Evolutionary conservation across 306 rosid species (phyloP).

Genomic region (Begonia loranthoides): DNA sequence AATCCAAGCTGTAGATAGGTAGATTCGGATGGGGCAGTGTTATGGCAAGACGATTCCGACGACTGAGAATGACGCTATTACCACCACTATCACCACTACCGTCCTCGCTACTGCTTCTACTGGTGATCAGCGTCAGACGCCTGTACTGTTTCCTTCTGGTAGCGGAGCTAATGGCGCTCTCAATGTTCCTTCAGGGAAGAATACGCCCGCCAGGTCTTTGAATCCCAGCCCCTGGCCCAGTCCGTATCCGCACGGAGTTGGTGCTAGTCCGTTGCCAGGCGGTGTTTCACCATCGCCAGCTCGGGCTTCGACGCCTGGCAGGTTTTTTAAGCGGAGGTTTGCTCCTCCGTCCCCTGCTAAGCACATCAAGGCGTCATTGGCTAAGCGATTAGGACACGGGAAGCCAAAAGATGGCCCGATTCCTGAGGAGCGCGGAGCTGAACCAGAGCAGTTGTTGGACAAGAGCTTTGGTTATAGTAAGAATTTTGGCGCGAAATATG

Average conservation of each 20-base stretch:
- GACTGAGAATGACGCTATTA: slow-evolving; percentile 16
- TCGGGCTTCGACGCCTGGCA: slow-evolving; percentile 74
- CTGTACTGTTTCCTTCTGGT: slow-evolving; percentile 13
- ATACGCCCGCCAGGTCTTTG: slow-evolving; percentile 53
- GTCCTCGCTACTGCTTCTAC: neutral
- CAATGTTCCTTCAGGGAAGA: slow-evolving; percentile 25
- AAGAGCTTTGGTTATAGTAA: slow-evolving; percentile 78
- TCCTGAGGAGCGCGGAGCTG: slow-evolving; percentile 65
- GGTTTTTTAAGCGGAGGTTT: slow-evolving; percentile 46
- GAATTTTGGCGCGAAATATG: slow-evolving; percentile 73
- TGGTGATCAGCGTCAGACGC: slow-evolving; percentile 14
- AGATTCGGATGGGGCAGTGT: slow-evolving; percentile 63
- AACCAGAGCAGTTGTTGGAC: slow-evolving; percentile 54
- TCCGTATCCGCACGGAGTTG: slow-evolving; percentile 71
- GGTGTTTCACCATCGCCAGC: slow-evolving; percentile 88
- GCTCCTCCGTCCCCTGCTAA: slow-evolving; percentile 97
- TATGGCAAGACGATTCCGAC: slow-evolving; percentile 52
- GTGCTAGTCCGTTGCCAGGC: slow-evolving; percentile 52
- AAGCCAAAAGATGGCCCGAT: slow-evolving; percentile 63
- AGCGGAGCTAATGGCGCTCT: slow-evolving; percentile 21
- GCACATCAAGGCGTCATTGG: slow-evolving; percentile 70
- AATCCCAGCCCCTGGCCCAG: slow-evolving; percentile 86
- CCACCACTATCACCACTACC: slow-evolving; percentile 25
- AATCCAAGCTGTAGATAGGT: slow-evolving; percentile 14
- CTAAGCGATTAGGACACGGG: slow-evolving; percentile 43